Evolutionary conservation across 768 basidiomycete species (phyloP).

Genomic region (Punctularia strigosozonata): DNA sequence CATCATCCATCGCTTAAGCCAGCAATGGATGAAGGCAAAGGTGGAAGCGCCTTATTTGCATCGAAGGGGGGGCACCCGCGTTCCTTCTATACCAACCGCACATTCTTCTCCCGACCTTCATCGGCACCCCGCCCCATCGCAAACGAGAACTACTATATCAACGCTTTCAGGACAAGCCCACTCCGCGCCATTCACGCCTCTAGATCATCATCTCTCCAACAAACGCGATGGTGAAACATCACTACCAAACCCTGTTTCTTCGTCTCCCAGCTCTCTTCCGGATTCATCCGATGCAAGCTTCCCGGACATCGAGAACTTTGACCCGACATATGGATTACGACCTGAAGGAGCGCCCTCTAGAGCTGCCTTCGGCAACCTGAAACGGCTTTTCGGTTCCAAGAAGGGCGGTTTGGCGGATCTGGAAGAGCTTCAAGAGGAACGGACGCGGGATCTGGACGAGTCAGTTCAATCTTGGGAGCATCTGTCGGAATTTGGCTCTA

Average conservation of each 20-base stretch:
- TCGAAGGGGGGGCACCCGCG: too few relatives aligned
- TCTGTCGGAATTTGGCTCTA: slow-evolving; percentile 32
- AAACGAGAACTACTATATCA: not conserved
- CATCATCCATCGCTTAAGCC: slow-evolving; percentile 91
- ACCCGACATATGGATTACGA: slow-evolving; percentile 92
- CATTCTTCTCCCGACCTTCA: slow-evolving; percentile 21
- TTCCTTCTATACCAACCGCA: slow-evolving; percentile 21
- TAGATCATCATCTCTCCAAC: too few relatives aligned
- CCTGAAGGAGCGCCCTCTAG: slow-evolving; percentile 85
- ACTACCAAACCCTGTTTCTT: not conserved
- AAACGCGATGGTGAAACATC: not conserved
- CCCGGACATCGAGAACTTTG: slow-evolving; percentile 75
- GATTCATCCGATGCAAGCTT: slow-evolving; percentile 21
- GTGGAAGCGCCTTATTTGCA: slow-evolving; percentile 88
- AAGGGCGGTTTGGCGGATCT: slow-evolving; percentile 67
- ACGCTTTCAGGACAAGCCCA: too few relatives aligned
- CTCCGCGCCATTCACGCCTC: not conserved
- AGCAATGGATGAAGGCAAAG: slow-evolving; percentile 91
- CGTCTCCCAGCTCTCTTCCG: not conserved
- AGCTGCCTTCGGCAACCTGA: slow-evolving; percentile 70
- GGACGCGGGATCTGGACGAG: slow-evolving; percentile 33
- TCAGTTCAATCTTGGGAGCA: slow-evolving; percentile 51
- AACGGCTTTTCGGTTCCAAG: slow-evolving; percentile 54
- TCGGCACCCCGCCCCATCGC: not conserved
- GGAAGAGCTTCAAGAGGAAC: slow-evolving; percentile 45